Evolutionary conservation across 106 monocot species (phyloP).

Genomic region (Amphibolis antarctica): DNA sequence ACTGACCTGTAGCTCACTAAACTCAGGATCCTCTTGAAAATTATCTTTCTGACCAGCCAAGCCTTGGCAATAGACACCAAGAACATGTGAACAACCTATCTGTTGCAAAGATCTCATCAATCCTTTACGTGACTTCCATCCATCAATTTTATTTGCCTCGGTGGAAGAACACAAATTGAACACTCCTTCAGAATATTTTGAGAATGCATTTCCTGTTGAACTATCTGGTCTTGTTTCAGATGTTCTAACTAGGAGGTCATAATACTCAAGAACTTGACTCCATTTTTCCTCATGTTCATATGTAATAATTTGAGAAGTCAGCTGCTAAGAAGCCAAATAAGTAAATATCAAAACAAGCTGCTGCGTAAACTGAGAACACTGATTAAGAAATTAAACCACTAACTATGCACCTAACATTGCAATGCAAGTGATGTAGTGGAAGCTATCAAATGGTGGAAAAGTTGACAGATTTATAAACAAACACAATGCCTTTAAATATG

Average conservation of each 20-base stretch:
- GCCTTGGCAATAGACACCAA: conserved; percentile 73
- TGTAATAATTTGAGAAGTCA: conserved; percentile 73
- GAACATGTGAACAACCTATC: conserved; percentile 82
- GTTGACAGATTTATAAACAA: too few relatives aligned
- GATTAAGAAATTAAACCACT: too few relatives aligned
- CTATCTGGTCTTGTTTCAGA: conserved; percentile 8
- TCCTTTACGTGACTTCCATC: conserved; percentile 69
- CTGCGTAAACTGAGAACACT: too few relatives aligned
- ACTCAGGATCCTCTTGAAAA: conserved; percentile 61
- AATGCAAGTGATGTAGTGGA: too few relatives aligned
- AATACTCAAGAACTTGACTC: conserved; percentile 81
- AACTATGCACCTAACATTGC: too few relatives aligned
- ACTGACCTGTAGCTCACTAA: conserved; percentile 66
- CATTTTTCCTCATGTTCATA: conserved; percentile 95
- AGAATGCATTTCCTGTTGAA: conserved; percentile 15
- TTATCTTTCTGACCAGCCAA: conserved; percentile 39
- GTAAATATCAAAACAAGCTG: conserved; percentile 1
- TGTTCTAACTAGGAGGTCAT: conserved; percentile 81
- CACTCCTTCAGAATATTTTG: background rate
- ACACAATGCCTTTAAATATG: too few relatives aligned
- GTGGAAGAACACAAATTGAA: background rate
- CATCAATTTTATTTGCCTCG: conserved; percentile 16
- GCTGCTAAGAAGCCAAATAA: conserved; percentile 29
- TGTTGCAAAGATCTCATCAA: conserved; percentile 89
- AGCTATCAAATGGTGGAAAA: too few relatives aligned